A percentile compares a stretch with the other conserved stretches of the same genome.
Evolutionary conservation across 805 yeast genomes (phyloP).

Genomic region (Candida rishiriensis): DNA sequence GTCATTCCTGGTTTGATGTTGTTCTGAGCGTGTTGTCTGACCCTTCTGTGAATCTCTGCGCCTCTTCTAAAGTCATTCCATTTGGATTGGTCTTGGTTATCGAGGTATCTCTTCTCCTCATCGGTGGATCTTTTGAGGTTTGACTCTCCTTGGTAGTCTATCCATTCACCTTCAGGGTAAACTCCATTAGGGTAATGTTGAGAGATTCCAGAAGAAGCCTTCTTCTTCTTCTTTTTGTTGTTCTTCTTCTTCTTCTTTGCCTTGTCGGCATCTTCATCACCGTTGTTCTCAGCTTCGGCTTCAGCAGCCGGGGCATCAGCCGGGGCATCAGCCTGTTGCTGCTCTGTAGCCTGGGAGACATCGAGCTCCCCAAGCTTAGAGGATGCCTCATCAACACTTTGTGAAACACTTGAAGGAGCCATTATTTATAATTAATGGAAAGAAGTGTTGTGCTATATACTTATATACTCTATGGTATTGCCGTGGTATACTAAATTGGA

Average conservation of each 20-base stretch:
- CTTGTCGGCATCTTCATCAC: constrained; percentile 27
- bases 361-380: constrained; percentile 5
- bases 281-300: constrained; percentile 14
- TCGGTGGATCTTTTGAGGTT: constrained; percentile 71
- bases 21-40: constrained; percentile 71
- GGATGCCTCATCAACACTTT: neutral
- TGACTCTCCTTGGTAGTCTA: constrained; percentile 64
- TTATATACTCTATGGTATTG: too few relatives aligned
- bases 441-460: too few relatives aligned
- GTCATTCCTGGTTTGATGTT: constrained; percentile 86
- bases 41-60: constrained; percentile 93
- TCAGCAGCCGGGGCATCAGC: constrained; percentile 4
- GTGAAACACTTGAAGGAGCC: neutral
- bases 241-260: constrained; percentile 55
- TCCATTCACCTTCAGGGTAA: constrained; percentile 87
- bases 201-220: constrained; percentile 58
- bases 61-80: constrained; percentile 94
- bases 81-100: constrained; percentile 53
- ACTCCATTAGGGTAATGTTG: constrained; percentile 62
- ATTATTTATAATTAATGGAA: too few relatives aligned
- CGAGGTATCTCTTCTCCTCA: constrained; percentile 80
- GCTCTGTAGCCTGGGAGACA: neutral
- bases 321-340: neutral
- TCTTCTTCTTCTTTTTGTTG: constrained; percentile 50
- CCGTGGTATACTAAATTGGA: too few relatives aligned